Evolutionary conservation across 257 asterid species (phyloP), one percentile per base, ranked within the genome.

Genomic region (Verbascum thapsus): DNA sequence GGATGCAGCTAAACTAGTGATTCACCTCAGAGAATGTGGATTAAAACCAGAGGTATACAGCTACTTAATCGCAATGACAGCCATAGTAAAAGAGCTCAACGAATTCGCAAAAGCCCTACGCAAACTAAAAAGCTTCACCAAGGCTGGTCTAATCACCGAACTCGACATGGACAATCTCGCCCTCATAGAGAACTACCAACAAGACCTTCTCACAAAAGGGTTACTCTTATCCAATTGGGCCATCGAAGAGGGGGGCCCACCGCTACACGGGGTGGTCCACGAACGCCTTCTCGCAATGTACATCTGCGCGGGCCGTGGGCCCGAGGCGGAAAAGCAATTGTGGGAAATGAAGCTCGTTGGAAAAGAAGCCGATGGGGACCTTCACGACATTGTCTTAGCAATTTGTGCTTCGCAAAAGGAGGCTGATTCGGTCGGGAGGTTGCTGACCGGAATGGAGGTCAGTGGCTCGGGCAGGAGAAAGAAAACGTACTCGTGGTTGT

Each of bases 271-370:
- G 2, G 79, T 81, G 20, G 87, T 87, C 51, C 95, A 84, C 6
- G 96, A 92, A 76, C 58, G 95, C 61, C 99, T 92, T 26, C 88
- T 92, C 3, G 94, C 97, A 7, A 92, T 92, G 96, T 83, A 85
- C 61, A 66, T 92, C 34, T 89, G 97, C 32, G 89, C 97, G 0
- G 96, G 97, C 3, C 82, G 83, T 9, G 99, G 99, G 23, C 56
- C 71, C 1, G 87, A 87, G 51, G 99, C 99, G 0, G 99, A 92
- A 64, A 71, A 73, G 64, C 95, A 87, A 60, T 47, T 92, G n/a
- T 92, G 97, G 97, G 79, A 89, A 68, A 89, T 89, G 97, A 92
- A 89, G 68, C 82, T 89, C 0, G 66, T 39, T 0, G 97, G 96
- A 1, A 85, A 77, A 44, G 91, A 89, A 54, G 95, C 88, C 4